A percentile compares a stretch with the other conserved stretches of the same genome.
phyloP scores from a whole-genome alignment of 257 asterid species.

The Ballota nigra region DNA sequence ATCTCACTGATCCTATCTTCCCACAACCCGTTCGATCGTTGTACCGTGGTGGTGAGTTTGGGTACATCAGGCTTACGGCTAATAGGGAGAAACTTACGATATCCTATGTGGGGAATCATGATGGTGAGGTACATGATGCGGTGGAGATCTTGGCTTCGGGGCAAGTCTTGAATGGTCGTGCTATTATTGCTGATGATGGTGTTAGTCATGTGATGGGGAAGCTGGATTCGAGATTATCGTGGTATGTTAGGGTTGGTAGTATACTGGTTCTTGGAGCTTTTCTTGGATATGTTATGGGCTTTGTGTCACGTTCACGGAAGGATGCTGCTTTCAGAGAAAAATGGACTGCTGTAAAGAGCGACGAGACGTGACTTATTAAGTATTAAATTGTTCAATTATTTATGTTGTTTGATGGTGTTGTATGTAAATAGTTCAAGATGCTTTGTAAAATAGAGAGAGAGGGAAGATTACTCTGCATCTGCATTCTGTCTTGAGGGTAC shows the following conservation, averaged over 20 bases:
- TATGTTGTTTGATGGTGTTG: not conserved
- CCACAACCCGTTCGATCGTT: constrained; percentile 80
- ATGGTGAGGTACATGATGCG: constrained; percentile 79
- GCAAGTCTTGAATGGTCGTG: constrained; percentile 47
- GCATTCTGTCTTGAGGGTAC: not conserved
- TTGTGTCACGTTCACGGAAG: constrained; percentile 41
- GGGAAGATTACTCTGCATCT: not conserved
- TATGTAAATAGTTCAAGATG: constrained; percentile 9
- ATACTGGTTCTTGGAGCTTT: constrained; percentile 69
- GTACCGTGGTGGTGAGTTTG: constrained; percentile 83
- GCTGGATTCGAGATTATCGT: constrained; percentile 32
- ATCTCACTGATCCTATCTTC: constrained; percentile 55
- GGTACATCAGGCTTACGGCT: constrained; percentile 67
- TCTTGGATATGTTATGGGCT: constrained; percentile 67
- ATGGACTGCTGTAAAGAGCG: constrained; percentile 73
- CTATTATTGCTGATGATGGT: not conserved
- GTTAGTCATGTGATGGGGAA: not conserved
- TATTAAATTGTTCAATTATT: no score
- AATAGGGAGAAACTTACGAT: constrained; percentile 62
- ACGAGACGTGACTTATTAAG: constrained; percentile 31
- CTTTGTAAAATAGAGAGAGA: constrained; percentile 5
- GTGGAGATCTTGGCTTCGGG: constrained; percentile 86
- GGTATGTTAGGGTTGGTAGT: constrained; percentile 55
- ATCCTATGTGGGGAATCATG: constrained; percentile 85
- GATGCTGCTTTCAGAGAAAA: constrained; percentile 24